phyloP scores from a whole-genome alignment of 2,329 filamentous ascomycete species.

The Apiospora pterosperma region DNA sequence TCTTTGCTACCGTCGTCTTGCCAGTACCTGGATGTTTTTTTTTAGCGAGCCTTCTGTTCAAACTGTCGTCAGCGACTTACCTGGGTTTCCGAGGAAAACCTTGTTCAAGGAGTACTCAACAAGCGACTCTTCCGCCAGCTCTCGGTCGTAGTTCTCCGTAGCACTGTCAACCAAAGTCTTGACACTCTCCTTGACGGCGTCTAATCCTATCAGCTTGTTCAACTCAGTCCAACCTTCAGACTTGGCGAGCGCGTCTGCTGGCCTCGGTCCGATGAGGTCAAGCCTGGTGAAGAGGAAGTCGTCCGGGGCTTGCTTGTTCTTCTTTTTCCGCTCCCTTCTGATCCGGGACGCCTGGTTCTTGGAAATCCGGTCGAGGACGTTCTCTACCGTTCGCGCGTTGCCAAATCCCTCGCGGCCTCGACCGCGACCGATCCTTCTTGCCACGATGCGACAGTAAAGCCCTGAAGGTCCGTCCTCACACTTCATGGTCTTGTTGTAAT shows the following conservation, averaged over 20 bases:
- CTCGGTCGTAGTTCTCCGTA: constrained; percentile 23
- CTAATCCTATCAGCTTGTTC: constrained; percentile 24
- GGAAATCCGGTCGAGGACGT: constrained; percentile 50
- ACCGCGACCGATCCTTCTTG: constrained; percentile 57
- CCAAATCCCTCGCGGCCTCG: constrained; percentile 67
- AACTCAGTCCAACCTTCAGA: constrained; percentile 25
- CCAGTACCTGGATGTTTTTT: constrained; percentile 27
- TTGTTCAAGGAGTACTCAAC: constrained; percentile 23
- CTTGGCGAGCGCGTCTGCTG: constrained; percentile 10
- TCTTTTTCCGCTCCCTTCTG: constrained; percentile 37
- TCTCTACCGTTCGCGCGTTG: constrained; percentile 69
- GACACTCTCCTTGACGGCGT: constrained; percentile 29
- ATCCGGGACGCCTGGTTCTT: constrained; percentile 59
- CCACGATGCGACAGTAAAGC: constrained; percentile 61
- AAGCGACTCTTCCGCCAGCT: constrained; percentile 20
- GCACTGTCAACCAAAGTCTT: constrained; percentile 34
- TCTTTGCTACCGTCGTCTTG: constrained; percentile 27
- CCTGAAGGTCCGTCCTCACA: constrained; percentile 57
- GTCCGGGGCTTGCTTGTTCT: constrained; percentile 36
- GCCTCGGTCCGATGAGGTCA: constrained; percentile 62
- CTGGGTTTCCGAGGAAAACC: constrained; percentile 23
- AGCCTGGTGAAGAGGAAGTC: constrained; percentile 60
- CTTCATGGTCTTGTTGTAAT: constrained; percentile 53
- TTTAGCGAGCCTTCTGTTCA: too few species aligned
- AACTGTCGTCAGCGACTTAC: too few species aligned